Percentiles rank a stretch among this genome's conserved stretches.
phyloP scores from a whole-genome alignment of 1,284 basidiomycete genomes.

The Rhodotorula sp. region DNA sequence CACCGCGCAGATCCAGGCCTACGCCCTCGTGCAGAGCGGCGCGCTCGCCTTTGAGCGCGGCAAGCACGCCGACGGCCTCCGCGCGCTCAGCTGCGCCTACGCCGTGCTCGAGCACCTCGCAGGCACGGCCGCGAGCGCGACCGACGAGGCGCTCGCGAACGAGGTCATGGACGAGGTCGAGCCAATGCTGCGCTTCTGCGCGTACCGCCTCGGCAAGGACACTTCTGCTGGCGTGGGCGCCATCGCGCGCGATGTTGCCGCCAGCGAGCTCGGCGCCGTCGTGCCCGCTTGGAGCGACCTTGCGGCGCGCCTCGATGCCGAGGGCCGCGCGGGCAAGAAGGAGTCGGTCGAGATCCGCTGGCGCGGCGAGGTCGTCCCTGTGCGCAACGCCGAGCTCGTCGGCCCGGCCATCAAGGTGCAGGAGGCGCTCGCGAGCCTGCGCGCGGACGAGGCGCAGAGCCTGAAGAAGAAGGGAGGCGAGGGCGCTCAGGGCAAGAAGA shows the following conservation, averaged over 20 bases:
- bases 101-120: slow-evolving; percentile 73
- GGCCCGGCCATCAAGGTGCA: slow-evolving; percentile 82
- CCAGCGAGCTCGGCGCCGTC: slow-evolving; percentile 61
- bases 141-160: slow-evolving; percentile 83
- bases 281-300: slow-evolving; percentile 68
- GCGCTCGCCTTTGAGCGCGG: slow-evolving; percentile 57
- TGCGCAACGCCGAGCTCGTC: slow-evolving; percentile 88
- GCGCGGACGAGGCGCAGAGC: slow-evolving; percentile 40
- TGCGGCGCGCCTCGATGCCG: slow-evolving; percentile 58
- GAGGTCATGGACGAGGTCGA: slow-evolving; percentile 83
- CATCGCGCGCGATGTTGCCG: slow-evolving; percentile 15
- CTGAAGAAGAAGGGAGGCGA: slow-evolving; percentile 33
- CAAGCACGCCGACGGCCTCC: slow-evolving; percentile 75
- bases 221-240: slow-evolving; percentile 23
- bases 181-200: slow-evolving; percentile 87
- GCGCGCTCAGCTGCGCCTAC: slow-evolving; percentile 75
- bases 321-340: slow-evolving; percentile 56
- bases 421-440: slow-evolving; percentile 63
- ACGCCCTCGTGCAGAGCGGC: slow-evolving; percentile 52
- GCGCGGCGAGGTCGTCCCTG: slow-evolving; percentile 79
- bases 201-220: slow-evolving; percentile 68
- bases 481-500: slow-evolving; percentile 47
- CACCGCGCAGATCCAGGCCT: slow-evolving; percentile 51
- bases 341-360: slow-evolving; percentile 67
- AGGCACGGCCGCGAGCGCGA: slow-evolving; percentile 68